Evolutionary conservation across 352 stramenopile species (phyloP).

Genomic region (Saprolegnia diclina): DNA sequence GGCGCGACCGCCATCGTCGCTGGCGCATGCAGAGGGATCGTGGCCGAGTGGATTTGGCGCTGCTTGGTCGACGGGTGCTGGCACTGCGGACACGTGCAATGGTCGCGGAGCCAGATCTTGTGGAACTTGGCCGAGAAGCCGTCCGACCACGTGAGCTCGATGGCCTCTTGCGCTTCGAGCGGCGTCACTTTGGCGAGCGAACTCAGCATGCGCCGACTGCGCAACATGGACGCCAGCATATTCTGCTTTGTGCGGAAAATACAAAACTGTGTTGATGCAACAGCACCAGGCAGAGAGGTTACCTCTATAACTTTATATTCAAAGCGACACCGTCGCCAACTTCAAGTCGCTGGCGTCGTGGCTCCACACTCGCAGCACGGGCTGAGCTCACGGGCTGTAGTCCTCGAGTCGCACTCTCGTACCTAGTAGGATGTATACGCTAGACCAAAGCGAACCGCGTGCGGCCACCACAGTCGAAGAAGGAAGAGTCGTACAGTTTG

Average conservation of each 20-base stretch:
- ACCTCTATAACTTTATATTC: neutral
- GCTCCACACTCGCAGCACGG: no score
- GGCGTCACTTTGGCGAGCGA: neutral
- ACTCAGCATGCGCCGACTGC: neutral
- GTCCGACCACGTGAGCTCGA: conserved; percentile 70
- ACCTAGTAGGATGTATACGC: no score
- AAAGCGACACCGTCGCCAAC: neutral
- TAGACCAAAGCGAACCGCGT: no score
- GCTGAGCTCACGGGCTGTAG: no score
- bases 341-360: no score
- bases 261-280: neutral
- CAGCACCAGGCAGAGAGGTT: neutral
- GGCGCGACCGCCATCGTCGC: conserved; percentile 29
- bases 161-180: conserved; percentile 28
- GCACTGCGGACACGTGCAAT: conserved; percentile 64
- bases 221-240: neutral
- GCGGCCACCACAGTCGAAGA: no score
- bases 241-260: neutral
- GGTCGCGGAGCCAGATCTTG: conserved; percentile 80
- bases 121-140: conserved; percentile 74
- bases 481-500: no score
- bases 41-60: conserved; percentile 70
- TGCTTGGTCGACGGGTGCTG: conserved; percentile 66
- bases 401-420: no score
- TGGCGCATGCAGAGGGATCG: conserved; percentile 51